Base-by-base conservation (phyloP, 1,284 basidiomycete species). In the Leccinum griseonigrum region DNA sequence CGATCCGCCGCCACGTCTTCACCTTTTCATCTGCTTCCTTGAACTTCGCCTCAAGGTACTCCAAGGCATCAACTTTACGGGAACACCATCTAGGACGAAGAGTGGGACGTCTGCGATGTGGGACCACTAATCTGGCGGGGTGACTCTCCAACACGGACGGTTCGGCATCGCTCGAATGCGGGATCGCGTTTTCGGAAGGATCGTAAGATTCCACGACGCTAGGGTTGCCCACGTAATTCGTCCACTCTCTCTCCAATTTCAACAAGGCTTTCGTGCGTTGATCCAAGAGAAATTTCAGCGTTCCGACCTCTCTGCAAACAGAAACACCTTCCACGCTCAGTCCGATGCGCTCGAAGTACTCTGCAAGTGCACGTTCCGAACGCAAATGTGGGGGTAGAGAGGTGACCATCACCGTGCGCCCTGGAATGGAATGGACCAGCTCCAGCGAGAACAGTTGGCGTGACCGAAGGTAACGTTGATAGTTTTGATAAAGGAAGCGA, bases 381-480 rank as follows among this genome's bases (percentile, higher is more conserved):
- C 90, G 87, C 1, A 99, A 82, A 66, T 97, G 91, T 4, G 77
- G 76, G 0, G 97, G 97, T 1, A 99, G 82, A 58, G 86, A 84
- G 5, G 91, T 90, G 50, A 97, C 85, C 77, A 98, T 85, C 40
- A 98, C 92, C 0, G 97, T 99, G 22, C 97, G 87, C 0, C 95
- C 93, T 0, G 95, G 90, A 48, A 98, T 94, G 10, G 94, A 95
- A 71, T 97, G 94, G 11, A 97, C 94, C 29, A 98, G 85, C 73
- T 97, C 94, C 46, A 98, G 82, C 0, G 93, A 93, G 77, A 95
- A 98, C 9, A 97, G 84, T 72, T 99, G 97, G 1, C 97, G 86
- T 2, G 93, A 87, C n/a, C 89, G 89, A 60, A 98, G 85, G 77
- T 97, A 99, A 22, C 90, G 86, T 54, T 87, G 83, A 74, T 96